Percentiles rank a stretch among this genome's conserved stretches.
Evolutionary conservation across 768 basidiomycete genomes (phyloP).

Genomic region (Jaapia argillacea): DNA sequence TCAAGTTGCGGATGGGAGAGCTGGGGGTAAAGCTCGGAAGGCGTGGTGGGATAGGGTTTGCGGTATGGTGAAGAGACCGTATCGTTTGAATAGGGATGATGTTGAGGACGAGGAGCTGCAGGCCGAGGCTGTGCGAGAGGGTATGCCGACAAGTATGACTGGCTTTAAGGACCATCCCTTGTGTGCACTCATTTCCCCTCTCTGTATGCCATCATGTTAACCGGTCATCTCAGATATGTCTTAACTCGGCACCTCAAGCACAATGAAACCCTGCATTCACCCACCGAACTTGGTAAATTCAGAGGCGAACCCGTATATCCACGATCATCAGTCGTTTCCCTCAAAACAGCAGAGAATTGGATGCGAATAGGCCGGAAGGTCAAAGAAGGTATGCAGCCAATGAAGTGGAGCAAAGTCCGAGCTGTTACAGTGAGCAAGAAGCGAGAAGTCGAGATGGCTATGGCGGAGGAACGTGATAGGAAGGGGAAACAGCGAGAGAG

Average conservation of each 20-base stretch:
- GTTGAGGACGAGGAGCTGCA: conserved; percentile 86
- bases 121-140: conserved; percentile 68
- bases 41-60: conserved; percentile 85
- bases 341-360: conserved; percentile 94
- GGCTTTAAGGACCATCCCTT: conserved; percentile 97
- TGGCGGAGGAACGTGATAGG: conserved; percentile 18
- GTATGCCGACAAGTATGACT: conserved; percentile 83
- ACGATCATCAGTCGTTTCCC: conserved; percentile 68
- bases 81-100: conserved; percentile 61
- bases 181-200: conserved; percentile 30
- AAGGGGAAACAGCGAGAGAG: conserved; percentile 23
- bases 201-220: neutral
- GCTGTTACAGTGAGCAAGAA: conserved; percentile 71
- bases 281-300: conserved; percentile 82
- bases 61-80: conserved; percentile 31
- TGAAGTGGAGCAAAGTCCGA: conserved; percentile 84
- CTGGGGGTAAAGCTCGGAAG: conserved; percentile 50
- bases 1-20: conserved; percentile 45
- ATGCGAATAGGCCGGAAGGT: conserved; percentile 78
- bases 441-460: conserved; percentile 59
- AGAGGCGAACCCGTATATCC: conserved; percentile 89
- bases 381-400: conserved; percentile 65
- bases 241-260: conserved; percentile 82
- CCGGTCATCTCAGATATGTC: conserved; percentile 47
- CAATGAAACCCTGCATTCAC: conserved; percentile 77